phyloP scores from a whole-genome alignment of 768 basidiomycete genomes.

The Collybia mongolica region DNA sequence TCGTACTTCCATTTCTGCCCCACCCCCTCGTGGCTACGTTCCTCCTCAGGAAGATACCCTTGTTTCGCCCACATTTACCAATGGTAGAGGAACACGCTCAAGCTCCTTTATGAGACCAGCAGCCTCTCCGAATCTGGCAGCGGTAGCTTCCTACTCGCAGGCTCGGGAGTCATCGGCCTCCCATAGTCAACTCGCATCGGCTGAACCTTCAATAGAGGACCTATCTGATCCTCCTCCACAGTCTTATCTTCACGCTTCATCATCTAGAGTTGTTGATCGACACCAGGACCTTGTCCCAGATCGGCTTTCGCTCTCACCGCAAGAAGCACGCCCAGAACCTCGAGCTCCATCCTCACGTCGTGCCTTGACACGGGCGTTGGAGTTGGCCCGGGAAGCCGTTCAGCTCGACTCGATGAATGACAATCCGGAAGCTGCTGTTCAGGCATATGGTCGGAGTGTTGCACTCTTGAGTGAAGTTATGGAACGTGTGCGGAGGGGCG shows the following conservation, averaged over 20 bases:
- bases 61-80: slow-evolving; percentile 17
- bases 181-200: slow-evolving; percentile 14
- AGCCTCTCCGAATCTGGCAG: slow-evolving; percentile 50
- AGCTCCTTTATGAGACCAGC: slow-evolving; percentile 35
- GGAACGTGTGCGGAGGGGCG: slow-evolving; percentile 85
- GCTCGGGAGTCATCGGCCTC: slow-evolving; percentile 36
- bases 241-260: slow-evolving; percentile 43
- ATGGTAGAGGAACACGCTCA: slow-evolving; percentile 27
- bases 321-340: slow-evolving; percentile 46
- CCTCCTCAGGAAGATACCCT: slow-evolving; percentile 16
- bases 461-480: slow-evolving; percentile 88
- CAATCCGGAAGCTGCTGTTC: slow-evolving; percentile 85
- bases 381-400: slow-evolving; percentile 88
- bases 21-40: slow-evolving; percentile 18
- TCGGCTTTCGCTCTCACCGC: slow-evolving; percentile 41
- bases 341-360: slow-evolving; percentile 77
- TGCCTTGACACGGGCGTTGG: slow-evolving; percentile 82
- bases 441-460: slow-evolving; percentile 86
- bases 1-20: slow-evolving; percentile 18
- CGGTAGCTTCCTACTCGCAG: slow-evolving; percentile 63
- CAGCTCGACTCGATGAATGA: slow-evolving; percentile 85
- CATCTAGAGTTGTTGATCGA: slow-evolving; percentile 26
- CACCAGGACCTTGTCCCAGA: slow-evolving; percentile 42
- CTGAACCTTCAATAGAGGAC: slow-evolving; percentile 42
- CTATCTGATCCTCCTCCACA: slow-evolving; percentile 59